Evolutionary conservation across 2,329 filamentous ascomycete species (phyloP), one percentile per base, ranked within the genome.

Genomic region (Cercospora brassicicola): DNA sequence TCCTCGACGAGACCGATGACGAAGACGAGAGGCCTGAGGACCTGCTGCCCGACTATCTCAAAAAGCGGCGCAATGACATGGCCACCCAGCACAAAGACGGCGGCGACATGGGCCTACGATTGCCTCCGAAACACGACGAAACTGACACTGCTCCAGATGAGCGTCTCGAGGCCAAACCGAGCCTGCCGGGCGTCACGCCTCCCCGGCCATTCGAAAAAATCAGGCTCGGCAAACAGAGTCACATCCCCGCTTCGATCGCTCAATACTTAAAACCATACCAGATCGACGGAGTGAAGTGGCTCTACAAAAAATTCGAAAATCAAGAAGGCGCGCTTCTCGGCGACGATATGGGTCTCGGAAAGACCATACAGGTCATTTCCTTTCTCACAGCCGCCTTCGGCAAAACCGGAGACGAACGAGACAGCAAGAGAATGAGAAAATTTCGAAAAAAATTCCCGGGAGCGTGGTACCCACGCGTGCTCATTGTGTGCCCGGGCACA

Each of bases 261-360:
- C 94, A 95, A 76, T 97, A 95, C 81, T 83, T 99, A 59, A 89
- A 95, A 68, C 91, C 94, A 71, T 99, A 99, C 75, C 95, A 99
- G 78, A 84, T 98, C 1, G 87, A 91, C 30, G 95, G 95, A 4
- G 92, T 91, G 13, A 85, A 87, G 33, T 98, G 97, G 75, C 84
- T 99, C 7, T 94, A 98, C 77, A 87, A 92, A 68, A 86, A 92
- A 23, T 98, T 98, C 76, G 90, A 97, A 3, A 94, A 92, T 72
- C 95, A 99, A 76, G 90, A 90, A 73, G 95, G 95, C 0, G 93
- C 91, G 1, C 91, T 99, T 23, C 84, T 99, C 0, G 94, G 94
- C 2, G 95, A 99, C 76, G 95, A 99, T 76, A 99, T 99, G 95
- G 95, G 95, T 20, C 81, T 99, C 33, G 95, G 95, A 0, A 99